Base-by-base conservation (phyloP, 805 yeast species). In the Debaryomyces tyrocola region DNA sequence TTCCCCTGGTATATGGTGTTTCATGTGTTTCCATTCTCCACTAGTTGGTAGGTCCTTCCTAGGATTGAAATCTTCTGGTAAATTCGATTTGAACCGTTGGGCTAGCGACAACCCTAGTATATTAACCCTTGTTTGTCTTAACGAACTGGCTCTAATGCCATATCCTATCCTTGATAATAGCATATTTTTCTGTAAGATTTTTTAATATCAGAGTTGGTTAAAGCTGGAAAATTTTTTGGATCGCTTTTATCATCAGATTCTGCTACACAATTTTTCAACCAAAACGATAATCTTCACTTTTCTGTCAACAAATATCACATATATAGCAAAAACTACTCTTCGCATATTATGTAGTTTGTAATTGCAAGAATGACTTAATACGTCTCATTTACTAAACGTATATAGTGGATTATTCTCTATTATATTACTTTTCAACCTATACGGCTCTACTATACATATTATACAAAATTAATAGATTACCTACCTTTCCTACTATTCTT, bases 1-100 rank as follows among this genome's bases (percentile, higher is more conserved):
- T 54, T 79, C 83, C 2, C 86, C 86, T 0, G 86, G 86, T n/a
- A 82, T 77, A 56, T 79, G 80, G 41, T 65, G 65, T 60, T 67
- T 66, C 45, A 76, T 53, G 44, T 66, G 66, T 43, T 70, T 64
- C 77, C 77, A 73, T 44, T 73, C 77, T 37, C 65, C 70, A 41
- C 50, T 47, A 4, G 70, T 58, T 2, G 74, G 73, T 10, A 69
- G 55, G 44, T 54, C 48, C 29, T 64, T 59, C 34, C 64, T 62
- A 6, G 67, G 67, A 44, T 61, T 52, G 48, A 62, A 60, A 43
- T 63, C 55, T 33, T 63, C 58, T 4, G 72, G 72, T 28, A 65
- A 52, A 38, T 62, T 59, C 20, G 66, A 57, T 43, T 64, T 63
- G 48, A 51, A 53, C 36, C 67, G 42, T 14, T 31, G 34, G 17